These are phyloP conservation scores for Cercospora nicotianae DNA, from an alignment of 2,329 filamentous ascomycete species.

Conservation along the genomic window DNA sequence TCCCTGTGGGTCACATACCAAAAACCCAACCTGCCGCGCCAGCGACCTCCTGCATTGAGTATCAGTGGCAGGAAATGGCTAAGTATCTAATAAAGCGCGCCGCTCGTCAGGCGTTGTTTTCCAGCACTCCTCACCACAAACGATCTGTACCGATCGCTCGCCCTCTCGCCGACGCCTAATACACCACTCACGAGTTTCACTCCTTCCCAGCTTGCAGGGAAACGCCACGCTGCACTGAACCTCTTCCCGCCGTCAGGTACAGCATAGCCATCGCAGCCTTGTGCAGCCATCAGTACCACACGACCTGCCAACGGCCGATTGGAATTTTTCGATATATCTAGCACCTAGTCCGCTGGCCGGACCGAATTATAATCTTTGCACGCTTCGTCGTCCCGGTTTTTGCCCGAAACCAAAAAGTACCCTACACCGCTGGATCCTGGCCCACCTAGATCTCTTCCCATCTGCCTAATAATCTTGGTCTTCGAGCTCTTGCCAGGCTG, in stretches of 20 bases:
- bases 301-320: conserved; percentile 23
- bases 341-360: conserved; percentile 39
- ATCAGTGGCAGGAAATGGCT: conserved; percentile 16
- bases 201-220: conserved; percentile 22
- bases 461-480: conserved; percentile 31
- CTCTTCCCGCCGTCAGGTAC: conserved; percentile 21
- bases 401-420: conserved; percentile 31
- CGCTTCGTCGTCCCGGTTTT: conserved; percentile 29
- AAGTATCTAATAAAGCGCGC: conserved; percentile 16
- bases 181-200: conserved; percentile 11
- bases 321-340: conserved; percentile 25
- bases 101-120: neutral
- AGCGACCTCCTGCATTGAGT: conserved; percentile 24
- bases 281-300: conserved; percentile 32
- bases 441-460: conserved; percentile 29
- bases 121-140: conserved; percentile 14
- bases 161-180: conserved; percentile 18
- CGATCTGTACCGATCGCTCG: conserved; percentile 14
- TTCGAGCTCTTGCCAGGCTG: conserved; percentile 35
- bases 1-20: conserved; percentile 19
- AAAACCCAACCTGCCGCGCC: conserved; percentile 19
- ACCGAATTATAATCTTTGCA: conserved; percentile 32
- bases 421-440: conserved; percentile 31
- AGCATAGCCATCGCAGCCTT: conserved; percentile 23
- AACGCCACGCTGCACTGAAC: conserved; percentile 25